phyloP scores from a whole-genome alignment of 1,284 basidiomycete genomes.

The Ceratorhiza oryzae-sativae region DNA sequence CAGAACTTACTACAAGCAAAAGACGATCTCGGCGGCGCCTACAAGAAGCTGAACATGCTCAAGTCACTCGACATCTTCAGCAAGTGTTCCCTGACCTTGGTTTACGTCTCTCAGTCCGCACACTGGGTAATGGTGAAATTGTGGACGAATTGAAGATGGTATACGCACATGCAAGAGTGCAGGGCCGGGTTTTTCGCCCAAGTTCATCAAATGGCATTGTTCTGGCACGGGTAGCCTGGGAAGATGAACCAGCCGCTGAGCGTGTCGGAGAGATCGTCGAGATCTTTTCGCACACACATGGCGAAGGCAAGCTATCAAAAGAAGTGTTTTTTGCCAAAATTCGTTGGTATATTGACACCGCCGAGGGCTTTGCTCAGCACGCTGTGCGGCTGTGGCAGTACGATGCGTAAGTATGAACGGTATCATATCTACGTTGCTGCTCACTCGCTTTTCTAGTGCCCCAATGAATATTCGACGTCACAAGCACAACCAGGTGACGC shows the following conservation, averaged over 20 bases:
- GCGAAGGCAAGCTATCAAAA: not conserved
- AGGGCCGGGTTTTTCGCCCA: constrained; percentile 11
- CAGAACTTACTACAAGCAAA: not conserved
- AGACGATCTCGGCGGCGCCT: constrained; percentile 2
- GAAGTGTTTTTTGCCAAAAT: constrained; percentile 18
- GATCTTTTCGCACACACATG: constrained; percentile 19
- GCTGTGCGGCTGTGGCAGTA: constrained; percentile 23
- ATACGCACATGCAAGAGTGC: constrained; percentile 2
- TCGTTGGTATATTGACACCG: constrained; percentile 17
- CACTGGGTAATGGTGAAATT: constrained; percentile 7
- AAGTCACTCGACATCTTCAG: constrained; percentile 11
- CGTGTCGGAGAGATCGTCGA: constrained; percentile 24
- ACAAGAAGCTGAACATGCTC: constrained; percentile 10
- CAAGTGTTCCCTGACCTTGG: constrained; percentile 1
- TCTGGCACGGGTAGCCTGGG: constrained; percentile 9
- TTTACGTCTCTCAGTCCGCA: constrained; percentile 15
- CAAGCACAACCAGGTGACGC: constrained; percentile 20
- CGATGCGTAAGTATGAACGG: not conserved
- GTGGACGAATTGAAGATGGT: not conserved
- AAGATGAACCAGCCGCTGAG: not conserved
- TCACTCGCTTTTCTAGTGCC: not conserved
- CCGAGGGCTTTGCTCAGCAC: not conserved
- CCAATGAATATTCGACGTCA: constrained; percentile 10
- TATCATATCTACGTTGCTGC: not conserved
- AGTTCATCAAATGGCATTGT: constrained; percentile 30